Percentiles rank a stretch among this genome's conserved stretches.
Conservation (phyloP, 2,329 filamentous ascomycete species). For the Talaromyces verruculosus region DNA sequence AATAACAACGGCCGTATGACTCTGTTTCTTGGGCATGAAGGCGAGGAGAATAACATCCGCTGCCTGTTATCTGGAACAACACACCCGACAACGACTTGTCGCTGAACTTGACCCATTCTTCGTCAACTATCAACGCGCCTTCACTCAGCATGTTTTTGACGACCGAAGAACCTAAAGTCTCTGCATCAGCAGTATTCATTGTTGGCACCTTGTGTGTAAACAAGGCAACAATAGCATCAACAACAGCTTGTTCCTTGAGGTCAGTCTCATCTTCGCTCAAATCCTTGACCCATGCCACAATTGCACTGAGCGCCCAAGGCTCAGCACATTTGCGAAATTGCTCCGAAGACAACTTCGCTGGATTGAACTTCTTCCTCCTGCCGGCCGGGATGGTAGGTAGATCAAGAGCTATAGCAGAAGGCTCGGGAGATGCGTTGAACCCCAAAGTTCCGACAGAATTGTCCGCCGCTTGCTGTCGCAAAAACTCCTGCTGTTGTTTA, state of each 20-base stretch:
- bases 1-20: conserved; percentile 79
- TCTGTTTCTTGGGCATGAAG: conserved; percentile 65
- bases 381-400: conserved; percentile 78
- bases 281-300: conserved; percentile 80
- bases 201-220: conserved; percentile 95
- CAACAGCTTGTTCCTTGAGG: conserved; percentile 77
- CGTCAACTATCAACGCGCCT: conserved; percentile 77
- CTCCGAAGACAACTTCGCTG: conserved; percentile 73
- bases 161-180: conserved; percentile 75
- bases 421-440: conserved; percentile 56
- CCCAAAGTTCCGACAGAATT: conserved; percentile 32
- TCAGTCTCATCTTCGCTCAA: conserved; percentile 91
- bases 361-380: conserved; percentile 78
- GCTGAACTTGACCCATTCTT: conserved; percentile 97
- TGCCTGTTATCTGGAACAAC: conserved; percentile 86
- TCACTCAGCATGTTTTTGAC: conserved; percentile 76
- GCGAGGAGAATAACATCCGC: conserved; percentile 84
- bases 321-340: conserved; percentile 85
- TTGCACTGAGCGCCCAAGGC: conserved; percentile 89
- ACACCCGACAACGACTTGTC: conserved; percentile 80
- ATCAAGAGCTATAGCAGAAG: conserved; percentile 65
- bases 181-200: conserved; percentile 97
- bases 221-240: conserved; percentile 81
- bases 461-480: conserved; percentile 48
- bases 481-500: conserved; percentile 54